Percentiles rank a stretch among this genome's conserved stretches.
These are phyloP conservation scores for Trichosanthes truncata DNA, from an alignment of 306 rosid species.

Conservation along the genomic window DNA sequence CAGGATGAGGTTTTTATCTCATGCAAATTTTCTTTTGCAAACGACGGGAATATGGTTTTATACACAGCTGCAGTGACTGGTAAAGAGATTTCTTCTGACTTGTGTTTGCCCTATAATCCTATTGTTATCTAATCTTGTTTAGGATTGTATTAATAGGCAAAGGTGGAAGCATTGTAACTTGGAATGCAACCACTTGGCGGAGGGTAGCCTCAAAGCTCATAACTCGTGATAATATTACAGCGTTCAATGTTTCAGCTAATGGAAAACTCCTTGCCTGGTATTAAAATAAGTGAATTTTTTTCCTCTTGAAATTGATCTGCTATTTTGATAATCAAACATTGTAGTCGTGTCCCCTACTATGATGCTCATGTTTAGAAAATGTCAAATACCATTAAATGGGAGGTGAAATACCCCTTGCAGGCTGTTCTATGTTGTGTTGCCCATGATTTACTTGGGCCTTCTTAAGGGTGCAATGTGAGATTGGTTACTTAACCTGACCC, in stretches of 20 bases:
- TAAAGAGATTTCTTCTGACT: slow-evolving; percentile 13
- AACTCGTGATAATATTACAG: slow-evolving; percentile 47
- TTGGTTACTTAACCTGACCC: neutral
- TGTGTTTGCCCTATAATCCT: neutral
- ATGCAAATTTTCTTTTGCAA: slow-evolving; percentile 66
- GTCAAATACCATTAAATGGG: neutral
- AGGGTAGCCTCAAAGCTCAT: slow-evolving; percentile 53
- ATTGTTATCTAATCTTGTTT: slow-evolving; percentile 11
- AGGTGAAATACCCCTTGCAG: neutral
- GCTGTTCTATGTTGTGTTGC: neutral
- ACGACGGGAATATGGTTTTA: slow-evolving; percentile 36
- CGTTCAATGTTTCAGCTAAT: slow-evolving; percentile 74
- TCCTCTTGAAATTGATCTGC: slow-evolving; percentile 1
- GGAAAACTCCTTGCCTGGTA: slow-evolving; percentile 91
- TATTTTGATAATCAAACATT: neutral
- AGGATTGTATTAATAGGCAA: slow-evolving; percentile 32
- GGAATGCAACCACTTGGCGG: slow-evolving; percentile 77
- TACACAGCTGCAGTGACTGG: slow-evolving; percentile 55
- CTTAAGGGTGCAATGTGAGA: neutral
- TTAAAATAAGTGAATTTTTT: neutral
- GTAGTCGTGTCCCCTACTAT: neutral
- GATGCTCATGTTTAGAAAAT: neutral
- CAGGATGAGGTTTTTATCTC: slow-evolving; percentile 68
- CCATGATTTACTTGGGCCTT: neutral
- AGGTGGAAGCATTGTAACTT: slow-evolving; percentile 66